A percentile compares a stretch with the other conserved stretches of the same genome.
phyloP scores from a whole-genome alignment of 345 rosid genomes.

The Kandelia obovata region DNA sequence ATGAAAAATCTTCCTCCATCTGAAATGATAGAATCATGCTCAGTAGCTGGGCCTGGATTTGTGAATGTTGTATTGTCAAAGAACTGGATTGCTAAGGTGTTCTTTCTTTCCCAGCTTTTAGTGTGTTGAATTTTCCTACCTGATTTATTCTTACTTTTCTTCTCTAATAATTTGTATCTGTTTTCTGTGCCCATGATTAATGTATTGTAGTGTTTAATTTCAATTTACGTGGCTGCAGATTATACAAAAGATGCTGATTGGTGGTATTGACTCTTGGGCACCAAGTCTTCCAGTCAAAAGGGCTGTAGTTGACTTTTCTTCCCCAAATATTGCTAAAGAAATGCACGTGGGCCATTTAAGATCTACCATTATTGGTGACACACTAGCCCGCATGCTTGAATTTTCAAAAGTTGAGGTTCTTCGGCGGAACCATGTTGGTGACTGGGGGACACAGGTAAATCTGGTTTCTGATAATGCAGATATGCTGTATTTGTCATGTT shows the following conservation, averaged over 20 bases:
- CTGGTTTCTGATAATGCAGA: conserved; percentile 3
- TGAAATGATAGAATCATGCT: conserved; percentile 76
- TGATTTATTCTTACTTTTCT: background rate
- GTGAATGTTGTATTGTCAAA: conserved; percentile 69
- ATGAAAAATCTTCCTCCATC: conserved; percentile 65
- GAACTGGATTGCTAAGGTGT: conserved; percentile 87
- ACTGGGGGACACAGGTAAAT: conserved; percentile 98
- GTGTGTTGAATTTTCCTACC: background rate
- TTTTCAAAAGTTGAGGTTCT: conserved; percentile 85
- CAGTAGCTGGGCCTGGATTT: conserved; percentile 94
- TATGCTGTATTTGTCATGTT: background rate
- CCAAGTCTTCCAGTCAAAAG: conserved; percentile 58
- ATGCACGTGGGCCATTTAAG: conserved; percentile 99
- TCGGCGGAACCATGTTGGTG: conserved; percentile 98
- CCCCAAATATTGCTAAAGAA: conserved; percentile 99
- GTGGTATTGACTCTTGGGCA: conserved; percentile 86
- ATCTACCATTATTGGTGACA: conserved; percentile 95
- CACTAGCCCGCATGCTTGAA: conserved; percentile 90
- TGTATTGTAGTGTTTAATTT: background rate
- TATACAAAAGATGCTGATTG: conserved; percentile 73
- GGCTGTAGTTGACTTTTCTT: conserved; percentile 96
- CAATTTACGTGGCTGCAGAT: conserved; percentile 37
- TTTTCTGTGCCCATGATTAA: background rate
- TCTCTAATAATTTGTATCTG: background rate
- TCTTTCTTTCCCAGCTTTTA: conserved; percentile 1